Evolutionary conservation across 1,284 basidiomycete species (phyloP).

Genomic region (Leucoagaricus sp.): DNA sequence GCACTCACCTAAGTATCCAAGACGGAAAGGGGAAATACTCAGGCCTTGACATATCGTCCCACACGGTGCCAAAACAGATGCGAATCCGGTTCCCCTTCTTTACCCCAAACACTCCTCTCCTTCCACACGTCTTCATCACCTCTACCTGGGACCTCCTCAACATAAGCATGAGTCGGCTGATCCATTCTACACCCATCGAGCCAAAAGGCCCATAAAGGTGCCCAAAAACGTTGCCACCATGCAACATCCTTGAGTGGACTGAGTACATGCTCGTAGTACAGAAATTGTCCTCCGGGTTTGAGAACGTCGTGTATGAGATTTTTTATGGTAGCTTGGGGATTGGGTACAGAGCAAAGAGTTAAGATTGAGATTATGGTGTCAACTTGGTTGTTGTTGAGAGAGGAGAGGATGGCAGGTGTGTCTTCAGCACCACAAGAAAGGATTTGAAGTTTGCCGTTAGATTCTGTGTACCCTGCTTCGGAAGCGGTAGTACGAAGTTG

Average conservation of each 20-base stretch:
- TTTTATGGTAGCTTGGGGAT: slow-evolving; percentile 44
- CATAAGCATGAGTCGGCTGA: slow-evolving; percentile 54
- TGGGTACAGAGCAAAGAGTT: slow-evolving; percentile 60
- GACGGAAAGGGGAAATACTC: background rate
- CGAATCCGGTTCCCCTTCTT: slow-evolving; percentile 48
- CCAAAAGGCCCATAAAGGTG: slow-evolving; percentile 57
- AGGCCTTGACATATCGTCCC: slow-evolving; percentile 52
- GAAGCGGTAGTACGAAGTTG: slow-evolving; percentile 50
- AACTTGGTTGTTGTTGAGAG: slow-evolving; percentile 41
- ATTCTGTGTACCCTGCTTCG: slow-evolving; percentile 53
- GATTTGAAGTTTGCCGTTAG: slow-evolving; percentile 40
- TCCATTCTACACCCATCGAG: slow-evolving; percentile 67
- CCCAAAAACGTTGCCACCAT: slow-evolving; percentile 71
- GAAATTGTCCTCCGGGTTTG: slow-evolving; percentile 55
- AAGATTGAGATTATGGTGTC: slow-evolving; percentile 63
- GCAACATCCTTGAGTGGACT: slow-evolving; percentile 50
- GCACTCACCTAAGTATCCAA: background rate
- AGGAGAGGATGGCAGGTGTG: slow-evolving; percentile 41
- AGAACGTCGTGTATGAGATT: slow-evolving; percentile 49
- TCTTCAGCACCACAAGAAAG: slow-evolving; percentile 63
- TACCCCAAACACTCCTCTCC: slow-evolving; percentile 44
- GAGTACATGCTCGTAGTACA: slow-evolving; percentile 68
- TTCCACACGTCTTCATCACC: slow-evolving; percentile 38
- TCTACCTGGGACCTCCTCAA: slow-evolving; percentile 37
- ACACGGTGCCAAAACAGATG: slow-evolving; percentile 57